Evolutionary conservation across 306 rosid genomes (phyloP).

Genomic region (Lathyrus tuberosus): DNA sequence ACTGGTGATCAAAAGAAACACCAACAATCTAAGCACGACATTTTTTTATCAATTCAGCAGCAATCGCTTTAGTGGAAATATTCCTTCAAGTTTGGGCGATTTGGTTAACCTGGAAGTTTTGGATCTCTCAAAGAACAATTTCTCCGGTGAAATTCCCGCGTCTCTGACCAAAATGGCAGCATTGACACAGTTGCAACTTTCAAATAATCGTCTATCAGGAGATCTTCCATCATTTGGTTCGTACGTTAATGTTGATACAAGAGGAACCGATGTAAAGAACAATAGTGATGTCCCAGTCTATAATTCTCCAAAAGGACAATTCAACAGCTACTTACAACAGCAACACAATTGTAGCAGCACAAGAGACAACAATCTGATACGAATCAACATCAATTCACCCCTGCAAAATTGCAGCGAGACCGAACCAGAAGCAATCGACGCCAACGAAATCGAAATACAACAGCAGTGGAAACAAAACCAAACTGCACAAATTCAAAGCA

Average conservation of each 20-base stretch:
- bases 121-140: conserved; percentile 81
- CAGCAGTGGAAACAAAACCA: no score
- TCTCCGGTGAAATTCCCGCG: conserved; percentile 59
- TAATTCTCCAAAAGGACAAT: not conserved
- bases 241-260: conserved; percentile 33
- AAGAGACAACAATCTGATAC: no score
- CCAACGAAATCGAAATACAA: no score
- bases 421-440: no score
- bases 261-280: not conserved
- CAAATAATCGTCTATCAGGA: conserved; percentile 67
- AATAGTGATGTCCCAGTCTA: not conserved
- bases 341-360: no score
- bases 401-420: no score
- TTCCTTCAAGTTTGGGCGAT: conserved; percentile 42
- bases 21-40: no score
- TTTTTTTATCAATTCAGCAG: no score
- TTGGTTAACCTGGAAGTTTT: conserved; percentile 54
- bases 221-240: conserved; percentile 30
- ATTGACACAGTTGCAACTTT: conserved; percentile 58
- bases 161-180: conserved; percentile 36
- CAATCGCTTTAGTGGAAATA: conserved; percentile 61
- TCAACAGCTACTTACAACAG: no score
- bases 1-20: no score
- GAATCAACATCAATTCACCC: no score
- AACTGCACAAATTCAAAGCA: no score